These are phyloP conservation scores for Takashimella tepidaria DNA, from an alignment of 1,284 basidiomycete genomes.

Conservation along the genomic window DNA sequence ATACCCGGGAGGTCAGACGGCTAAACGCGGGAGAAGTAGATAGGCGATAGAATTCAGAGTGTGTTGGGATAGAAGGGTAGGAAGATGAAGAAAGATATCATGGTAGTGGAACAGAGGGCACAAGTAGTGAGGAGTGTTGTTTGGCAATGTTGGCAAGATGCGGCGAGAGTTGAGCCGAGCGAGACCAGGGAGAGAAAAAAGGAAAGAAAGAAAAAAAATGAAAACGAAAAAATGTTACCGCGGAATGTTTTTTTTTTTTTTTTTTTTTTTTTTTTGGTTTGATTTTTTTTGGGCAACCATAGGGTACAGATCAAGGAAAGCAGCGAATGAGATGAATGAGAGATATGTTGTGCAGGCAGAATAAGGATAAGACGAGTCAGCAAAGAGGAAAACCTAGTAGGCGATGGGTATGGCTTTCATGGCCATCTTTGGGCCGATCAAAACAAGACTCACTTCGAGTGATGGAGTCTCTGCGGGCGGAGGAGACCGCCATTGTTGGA, in stretches of 20 bases:
- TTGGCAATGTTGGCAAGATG: neutral
- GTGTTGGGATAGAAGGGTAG: neutral
- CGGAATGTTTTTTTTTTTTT: conserved; percentile 7
- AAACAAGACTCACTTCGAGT: conserved; percentile 6
- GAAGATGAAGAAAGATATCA: neutral
- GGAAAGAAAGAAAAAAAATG: neutral
- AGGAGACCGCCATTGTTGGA: conserved; percentile 10
- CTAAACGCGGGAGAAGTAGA: neutral
- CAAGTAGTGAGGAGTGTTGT: neutral
- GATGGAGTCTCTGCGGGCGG: conserved; percentile 1
- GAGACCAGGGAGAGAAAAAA: neutral
- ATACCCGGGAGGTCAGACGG: neutral
- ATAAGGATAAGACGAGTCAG: neutral
- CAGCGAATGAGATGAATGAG: neutral
- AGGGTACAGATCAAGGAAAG: neutral
- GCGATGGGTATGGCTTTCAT: neutral
- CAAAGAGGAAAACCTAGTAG: neutral
- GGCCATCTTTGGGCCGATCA: neutral
- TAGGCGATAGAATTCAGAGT: neutral
- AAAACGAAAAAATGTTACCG: too few species aligned
- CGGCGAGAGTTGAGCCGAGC: neutral
- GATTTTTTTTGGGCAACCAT: neutral
- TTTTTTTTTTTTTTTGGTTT: too few species aligned
- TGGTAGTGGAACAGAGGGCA: neutral
- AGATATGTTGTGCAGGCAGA: neutral